These are phyloP conservation scores for Alnus glutinosa DNA, from an alignment of 306 rosid species.

Conservation along the genomic window DNA sequence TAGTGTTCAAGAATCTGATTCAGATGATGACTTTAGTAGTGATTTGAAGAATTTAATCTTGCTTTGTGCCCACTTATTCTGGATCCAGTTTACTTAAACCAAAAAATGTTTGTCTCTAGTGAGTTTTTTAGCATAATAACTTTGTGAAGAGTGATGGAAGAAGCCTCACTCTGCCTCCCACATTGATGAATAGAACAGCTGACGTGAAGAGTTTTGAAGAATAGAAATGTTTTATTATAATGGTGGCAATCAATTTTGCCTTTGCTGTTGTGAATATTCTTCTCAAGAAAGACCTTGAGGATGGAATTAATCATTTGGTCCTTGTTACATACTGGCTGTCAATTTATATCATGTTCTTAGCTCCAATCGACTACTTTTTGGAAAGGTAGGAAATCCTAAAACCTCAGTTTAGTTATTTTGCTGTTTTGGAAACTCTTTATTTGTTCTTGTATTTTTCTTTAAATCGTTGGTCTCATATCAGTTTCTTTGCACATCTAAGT, in stretches of 20 bases:
- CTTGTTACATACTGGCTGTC: slow-evolving; percentile 71
- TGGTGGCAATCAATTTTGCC: too few species aligned
- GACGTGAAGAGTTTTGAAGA: too few species aligned
- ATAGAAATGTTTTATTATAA: too few species aligned
- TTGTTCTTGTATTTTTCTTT: not conserved
- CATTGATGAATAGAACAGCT: slow-evolving; percentile 24
- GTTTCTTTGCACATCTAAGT: too few species aligned
- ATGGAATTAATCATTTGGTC: slow-evolving; percentile 89
- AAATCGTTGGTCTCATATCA: not conserved
- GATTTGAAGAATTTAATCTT: slow-evolving; percentile 71
- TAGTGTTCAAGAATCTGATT: too few species aligned
- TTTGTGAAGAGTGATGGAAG: slow-evolving; percentile 18
- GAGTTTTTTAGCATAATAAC: slow-evolving; percentile 24
- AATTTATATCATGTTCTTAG: slow-evolving; percentile 68
- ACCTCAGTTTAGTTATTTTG: slow-evolving; percentile 4
- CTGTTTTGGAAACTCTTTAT: not conserved
- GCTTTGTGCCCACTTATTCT: slow-evolving; percentile 68
- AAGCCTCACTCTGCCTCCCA: slow-evolving; percentile 27
- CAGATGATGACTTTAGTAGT: not conserved
- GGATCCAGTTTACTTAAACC: slow-evolving; percentile 34
- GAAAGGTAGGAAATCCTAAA: slow-evolving; percentile 57
- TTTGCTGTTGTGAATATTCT: slow-evolving; percentile 69
- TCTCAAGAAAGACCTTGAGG: slow-evolving; percentile 76
- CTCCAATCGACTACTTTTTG: slow-evolving; percentile 64
- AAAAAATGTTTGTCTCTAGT: slow-evolving; percentile 18